These are phyloP conservation scores for Fagus sylvatica DNA, from an alignment of 306 rosid species.

Conservation along the genomic window DNA sequence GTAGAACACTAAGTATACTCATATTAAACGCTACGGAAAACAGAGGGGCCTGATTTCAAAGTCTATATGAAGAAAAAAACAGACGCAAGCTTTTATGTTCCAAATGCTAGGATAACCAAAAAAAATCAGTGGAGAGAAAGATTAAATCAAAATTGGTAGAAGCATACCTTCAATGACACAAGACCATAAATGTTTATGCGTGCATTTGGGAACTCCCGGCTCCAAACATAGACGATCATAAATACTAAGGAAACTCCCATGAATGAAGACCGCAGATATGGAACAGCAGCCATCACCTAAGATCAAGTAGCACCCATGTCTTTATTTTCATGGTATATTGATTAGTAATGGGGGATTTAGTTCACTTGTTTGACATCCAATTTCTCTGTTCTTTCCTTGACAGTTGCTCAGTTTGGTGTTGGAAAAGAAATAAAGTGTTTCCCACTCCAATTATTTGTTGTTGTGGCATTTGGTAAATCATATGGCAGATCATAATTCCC, in stretches of 20 bases:
- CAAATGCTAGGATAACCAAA: neutral
- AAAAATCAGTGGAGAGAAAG: neutral
- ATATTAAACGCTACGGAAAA: neutral
- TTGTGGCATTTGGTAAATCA: no score
- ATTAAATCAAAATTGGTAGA: neutral
- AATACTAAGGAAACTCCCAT: conserved; percentile 70
- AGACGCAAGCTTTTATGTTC: neutral
- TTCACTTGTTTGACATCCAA: neutral
- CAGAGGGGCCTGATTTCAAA: neutral
- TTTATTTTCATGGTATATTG: neutral
- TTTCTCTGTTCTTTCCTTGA: neutral
- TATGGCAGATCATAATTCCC: no score
- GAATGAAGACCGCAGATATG: conserved; percentile 32
- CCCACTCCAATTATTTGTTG: neutral
- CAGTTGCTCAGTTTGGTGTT: neutral
- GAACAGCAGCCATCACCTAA: conserved; percentile 60
- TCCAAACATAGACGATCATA: conserved; percentile 73
- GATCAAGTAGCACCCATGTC: neutral
- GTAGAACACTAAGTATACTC: neutral
- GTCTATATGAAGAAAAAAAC: neutral
- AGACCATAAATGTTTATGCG: conserved; percentile 60
- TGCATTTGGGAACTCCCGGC: conserved; percentile 74
- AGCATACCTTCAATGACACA: conserved; percentile 61
- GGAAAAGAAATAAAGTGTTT: neutral
- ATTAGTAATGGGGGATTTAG: neutral